Percentiles rank a stretch among this genome's conserved stretches.
These are phyloP conservation scores for Talaromyces amestolkiae DNA, from an alignment of 2,329 filamentous ascomycete genomes.

Conservation along the genomic window DNA sequence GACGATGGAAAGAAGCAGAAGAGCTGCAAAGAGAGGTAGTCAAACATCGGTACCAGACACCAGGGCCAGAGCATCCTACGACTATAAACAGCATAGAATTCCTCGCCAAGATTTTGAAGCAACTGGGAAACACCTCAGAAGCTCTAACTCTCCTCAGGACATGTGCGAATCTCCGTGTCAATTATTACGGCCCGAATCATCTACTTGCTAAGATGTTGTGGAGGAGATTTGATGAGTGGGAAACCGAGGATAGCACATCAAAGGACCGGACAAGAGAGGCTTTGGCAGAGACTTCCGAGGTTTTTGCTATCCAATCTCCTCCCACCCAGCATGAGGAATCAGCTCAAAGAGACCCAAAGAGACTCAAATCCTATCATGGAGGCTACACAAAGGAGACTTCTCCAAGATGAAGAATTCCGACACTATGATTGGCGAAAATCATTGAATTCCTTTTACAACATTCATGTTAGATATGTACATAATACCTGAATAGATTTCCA, in stretches of 20 bases:
- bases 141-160: neutral
- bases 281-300: neutral
- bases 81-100: neutral
- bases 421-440: neutral
- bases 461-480: neutral
- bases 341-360: neutral
- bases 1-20: slow-evolving; percentile 4
- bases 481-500: neutral
- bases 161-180: no score
- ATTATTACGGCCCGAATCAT: neutral
- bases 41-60: slow-evolving; percentile 16
- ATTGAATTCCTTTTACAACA: neutral
- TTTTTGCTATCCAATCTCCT: neutral
- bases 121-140: neutral
- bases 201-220: neutral
- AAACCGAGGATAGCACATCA: no score
- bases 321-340: no score
- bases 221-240: no score
- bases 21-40: slow-evolving; percentile 15
- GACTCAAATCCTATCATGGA: neutral
- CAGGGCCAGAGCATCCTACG: slow-evolving; percentile 15
- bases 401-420: no score
- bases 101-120: neutral
- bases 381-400: neutral
- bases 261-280: neutral